A percentile compares a stretch with the other conserved stretches of the same genome.
These are phyloP conservation scores for Stemphylium vesicarium DNA, from an alignment of 2,329 filamentous ascomycete species.

Conservation along the genomic window DNA sequence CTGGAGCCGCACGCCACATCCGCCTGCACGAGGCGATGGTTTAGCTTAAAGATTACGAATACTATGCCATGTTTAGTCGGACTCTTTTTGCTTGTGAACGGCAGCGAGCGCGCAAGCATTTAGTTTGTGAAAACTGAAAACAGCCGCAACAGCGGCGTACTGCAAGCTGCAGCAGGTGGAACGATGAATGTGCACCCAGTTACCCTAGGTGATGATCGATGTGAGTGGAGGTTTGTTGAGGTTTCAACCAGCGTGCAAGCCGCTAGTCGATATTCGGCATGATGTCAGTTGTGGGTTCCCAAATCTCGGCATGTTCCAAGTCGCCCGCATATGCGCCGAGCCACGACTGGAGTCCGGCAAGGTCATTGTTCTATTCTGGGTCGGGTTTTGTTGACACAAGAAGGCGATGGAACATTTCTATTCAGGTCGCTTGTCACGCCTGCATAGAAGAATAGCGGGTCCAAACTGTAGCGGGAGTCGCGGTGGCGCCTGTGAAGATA, in stretches of 20 bases:
- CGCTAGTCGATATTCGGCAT: constrained; percentile 1
- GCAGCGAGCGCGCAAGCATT: not conserved
- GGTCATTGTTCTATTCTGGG: not conserved
- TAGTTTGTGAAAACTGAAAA: not conserved
- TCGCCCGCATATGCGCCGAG: not conserved
- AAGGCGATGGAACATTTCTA: not conserved
- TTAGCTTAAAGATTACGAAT: not conserved
- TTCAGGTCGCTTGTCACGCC: not conserved
- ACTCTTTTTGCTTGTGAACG: not conserved
- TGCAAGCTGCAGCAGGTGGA: too few relatives aligned
- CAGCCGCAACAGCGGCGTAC: too few relatives aligned
- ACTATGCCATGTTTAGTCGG: not conserved
- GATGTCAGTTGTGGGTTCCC: constrained; percentile 3
- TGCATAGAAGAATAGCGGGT: not conserved
- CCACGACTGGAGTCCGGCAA: too few relatives aligned
- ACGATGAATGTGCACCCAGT: too few relatives aligned
- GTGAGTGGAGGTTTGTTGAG: too few relatives aligned
- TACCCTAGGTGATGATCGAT: too few relatives aligned
- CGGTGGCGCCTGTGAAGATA: too few relatives aligned
- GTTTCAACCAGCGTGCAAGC: not conserved
- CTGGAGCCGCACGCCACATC: constrained; percentile 25
- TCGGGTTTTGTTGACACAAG: not conserved
- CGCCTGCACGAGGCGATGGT: not conserved
- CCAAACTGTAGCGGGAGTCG: not conserved
- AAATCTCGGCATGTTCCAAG: not conserved